These are phyloP conservation scores for Gomphus bonarii DNA, from an alignment of 1,284 basidiomycete species.

Conservation along the genomic window DNA sequence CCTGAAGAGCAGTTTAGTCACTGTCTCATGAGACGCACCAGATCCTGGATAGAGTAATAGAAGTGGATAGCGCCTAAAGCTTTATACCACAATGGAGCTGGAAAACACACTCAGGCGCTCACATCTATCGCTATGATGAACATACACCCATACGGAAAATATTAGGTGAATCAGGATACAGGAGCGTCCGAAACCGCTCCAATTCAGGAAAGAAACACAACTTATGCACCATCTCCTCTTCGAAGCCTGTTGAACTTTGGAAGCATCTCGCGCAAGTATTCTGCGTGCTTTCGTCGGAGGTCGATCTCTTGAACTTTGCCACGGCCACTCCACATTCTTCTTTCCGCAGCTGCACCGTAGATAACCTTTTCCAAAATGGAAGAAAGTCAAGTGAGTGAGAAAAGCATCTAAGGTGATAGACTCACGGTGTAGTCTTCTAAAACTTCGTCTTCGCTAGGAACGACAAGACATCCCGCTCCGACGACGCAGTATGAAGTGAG, in stretches of 20 bases:
- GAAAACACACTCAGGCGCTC: too few species aligned
- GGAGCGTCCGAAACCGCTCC: too few species aligned
- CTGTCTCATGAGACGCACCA: too few species aligned
- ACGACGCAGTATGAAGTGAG: conserved; percentile 75
- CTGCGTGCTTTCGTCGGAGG: conserved; percentile 77
- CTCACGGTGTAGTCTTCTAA: conserved; percentile 75
- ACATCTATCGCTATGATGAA: too few species aligned
- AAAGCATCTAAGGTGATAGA: background rate
- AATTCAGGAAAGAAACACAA: too few species aligned
- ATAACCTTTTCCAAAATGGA: conserved; percentile 24
- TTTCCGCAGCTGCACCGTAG: conserved; percentile 66
- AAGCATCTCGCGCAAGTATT: conserved; percentile 83
- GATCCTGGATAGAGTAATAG: too few species aligned
- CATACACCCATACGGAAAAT: too few species aligned
- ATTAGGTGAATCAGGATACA: too few species aligned
- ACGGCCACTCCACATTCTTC: conserved; percentile 76
- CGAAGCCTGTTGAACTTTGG: conserved; percentile 78
- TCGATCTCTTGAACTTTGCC: conserved; percentile 75
- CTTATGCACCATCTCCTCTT: conserved; percentile 37
- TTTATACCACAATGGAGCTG: too few species aligned
- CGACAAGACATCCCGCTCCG: conserved; percentile 68
- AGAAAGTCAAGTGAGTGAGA: background rate
- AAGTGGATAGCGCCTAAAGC: too few species aligned
- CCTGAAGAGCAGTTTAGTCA: too few species aligned
- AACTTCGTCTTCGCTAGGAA: conserved; percentile 63